Evolutionary conservation across 2,329 filamentous ascomycete species (phyloP), one percentile per base, ranked within the genome.

Genomic region (Daldinia sp.): DNA sequence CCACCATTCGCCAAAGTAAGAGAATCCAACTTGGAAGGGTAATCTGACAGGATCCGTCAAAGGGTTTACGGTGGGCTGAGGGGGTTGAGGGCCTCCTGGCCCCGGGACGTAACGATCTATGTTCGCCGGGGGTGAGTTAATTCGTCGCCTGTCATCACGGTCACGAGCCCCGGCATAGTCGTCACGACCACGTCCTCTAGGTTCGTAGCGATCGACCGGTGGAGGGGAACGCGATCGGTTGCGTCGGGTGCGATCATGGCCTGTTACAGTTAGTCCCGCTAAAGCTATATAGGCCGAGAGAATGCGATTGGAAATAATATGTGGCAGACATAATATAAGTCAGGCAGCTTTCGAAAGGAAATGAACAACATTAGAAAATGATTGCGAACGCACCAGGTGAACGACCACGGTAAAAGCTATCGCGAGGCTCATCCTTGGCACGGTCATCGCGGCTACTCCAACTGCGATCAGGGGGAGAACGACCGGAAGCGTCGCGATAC

Each of bases 1-100:
- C 91, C 91, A 94, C 91, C 91, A 94, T 76, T 94, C 91, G 15
- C 91, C 89, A 71, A 92, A 94, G 76, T 90, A 94, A 11, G 91
- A 94, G 77, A 94, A 94, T 1, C 91, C 91, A 57, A 94, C 91
- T 74, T 94, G 91, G 66, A 90, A 93, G 2, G 90, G 87, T 8
- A 94, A 82, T 63, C 86, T 86, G 70, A 90, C 82, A 1, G 91
- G 91, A 65, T 94, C 90, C 10, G 85, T 82, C 2, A 94, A 79
- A 7, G 90, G 90, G 68, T 94, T 94, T 15, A 81, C 77, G 0
- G 81, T 80, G 11, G 84, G 77, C 15, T 79, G 77, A 7, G 83
- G 80, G 27, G 84, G 76, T 21, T 81, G 79, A 30, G 7, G 73
- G 59, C 73, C 77, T 54, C 90, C 87, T 68, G 92, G 89, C 15